These are phyloP conservation scores for Asterionellopsis glacialis DNA, from an alignment of 108 stramenopile genomes.

Conservation along the genomic window DNA sequence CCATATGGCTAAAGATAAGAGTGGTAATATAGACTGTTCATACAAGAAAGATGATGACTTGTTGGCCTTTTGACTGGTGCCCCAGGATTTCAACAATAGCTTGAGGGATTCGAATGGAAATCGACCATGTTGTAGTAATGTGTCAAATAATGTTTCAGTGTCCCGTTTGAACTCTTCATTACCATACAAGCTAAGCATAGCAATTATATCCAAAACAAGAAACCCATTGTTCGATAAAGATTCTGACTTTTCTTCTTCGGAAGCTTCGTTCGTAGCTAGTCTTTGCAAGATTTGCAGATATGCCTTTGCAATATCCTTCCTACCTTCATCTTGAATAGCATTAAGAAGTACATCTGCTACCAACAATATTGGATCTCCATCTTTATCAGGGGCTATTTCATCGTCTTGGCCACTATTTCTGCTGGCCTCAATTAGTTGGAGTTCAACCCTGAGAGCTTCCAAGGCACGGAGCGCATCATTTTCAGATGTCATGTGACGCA, in stretches of 20 bases:
- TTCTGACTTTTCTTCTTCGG: no score
- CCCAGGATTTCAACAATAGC: no score
- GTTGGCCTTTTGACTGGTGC: no score
- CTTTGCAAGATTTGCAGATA: background rate
- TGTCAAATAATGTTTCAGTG: background rate
- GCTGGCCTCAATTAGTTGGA: background rate
- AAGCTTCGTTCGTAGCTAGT: background rate
- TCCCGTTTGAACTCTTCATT: background rate
- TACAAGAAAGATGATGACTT: no score
- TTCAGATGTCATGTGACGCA: background rate
- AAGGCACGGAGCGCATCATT: constrained; percentile 3
- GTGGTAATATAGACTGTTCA: no score
- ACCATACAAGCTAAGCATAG: constrained; percentile 5
- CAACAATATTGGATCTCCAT: background rate
- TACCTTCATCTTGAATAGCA: background rate
- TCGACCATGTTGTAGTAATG: background rate
- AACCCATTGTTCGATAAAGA: background rate
- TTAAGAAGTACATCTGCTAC: constrained; percentile 3
- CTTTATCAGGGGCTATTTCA: background rate
- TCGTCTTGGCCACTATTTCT: background rate
- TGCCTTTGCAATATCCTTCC: background rate
- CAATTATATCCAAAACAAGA: background rate
- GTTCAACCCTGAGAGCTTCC: background rate
- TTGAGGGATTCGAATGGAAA: constrained; percentile 2
- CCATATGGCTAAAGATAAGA: no score